Evolutionary conservation across 2,329 filamentous ascomycete species (phyloP).

Genomic region (Fusarium sp.): DNA sequence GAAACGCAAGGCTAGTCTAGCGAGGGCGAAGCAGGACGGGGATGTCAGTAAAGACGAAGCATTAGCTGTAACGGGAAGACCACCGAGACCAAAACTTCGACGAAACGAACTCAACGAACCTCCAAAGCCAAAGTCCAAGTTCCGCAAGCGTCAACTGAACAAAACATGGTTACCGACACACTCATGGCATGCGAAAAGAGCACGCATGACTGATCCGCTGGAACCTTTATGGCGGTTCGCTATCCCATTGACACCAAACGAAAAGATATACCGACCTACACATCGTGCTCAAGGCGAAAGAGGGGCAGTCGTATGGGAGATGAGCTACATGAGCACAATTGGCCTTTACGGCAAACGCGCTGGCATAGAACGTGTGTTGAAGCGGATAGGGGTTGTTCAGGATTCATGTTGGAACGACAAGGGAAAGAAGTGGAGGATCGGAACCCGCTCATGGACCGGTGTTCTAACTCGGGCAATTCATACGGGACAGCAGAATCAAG

Average conservation of each 20-base stretch:
- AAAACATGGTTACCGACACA: slow-evolving; percentile 98
- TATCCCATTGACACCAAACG: slow-evolving; percentile 83
- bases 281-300: slow-evolving; percentile 81
- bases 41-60: slow-evolving; percentile 16
- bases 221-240: slow-evolving; percentile 91
- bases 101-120: slow-evolving; percentile 74
- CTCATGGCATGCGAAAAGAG: slow-evolving; percentile 91
- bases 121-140: slow-evolving; percentile 69
- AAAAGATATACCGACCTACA: slow-evolving; percentile 89
- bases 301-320: slow-evolving; percentile 90
- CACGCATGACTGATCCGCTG: slow-evolving; percentile 83
- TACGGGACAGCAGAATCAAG: slow-evolving; percentile 43
- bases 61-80: slow-evolving; percentile 36
- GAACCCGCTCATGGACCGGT: slow-evolving; percentile 61
- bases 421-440: slow-evolving; percentile 76
- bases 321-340: slow-evolving; percentile 92
- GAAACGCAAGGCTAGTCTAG: slow-evolving; percentile 58
- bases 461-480: slow-evolving; percentile 65
- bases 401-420: slow-evolving; percentile 70
- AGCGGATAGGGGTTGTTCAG: slow-evolving; percentile 69
- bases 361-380: slow-evolving; percentile 74
- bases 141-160: slow-evolving; percentile 83
- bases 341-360: slow-evolving; percentile 74
- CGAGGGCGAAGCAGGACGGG: slow-evolving; percentile 42
- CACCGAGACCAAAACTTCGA: slow-evolving; percentile 72